phyloP scores from a whole-genome alignment of 2,329 filamentous ascomycete species.

The Dothistroma septosporum region DNA sequence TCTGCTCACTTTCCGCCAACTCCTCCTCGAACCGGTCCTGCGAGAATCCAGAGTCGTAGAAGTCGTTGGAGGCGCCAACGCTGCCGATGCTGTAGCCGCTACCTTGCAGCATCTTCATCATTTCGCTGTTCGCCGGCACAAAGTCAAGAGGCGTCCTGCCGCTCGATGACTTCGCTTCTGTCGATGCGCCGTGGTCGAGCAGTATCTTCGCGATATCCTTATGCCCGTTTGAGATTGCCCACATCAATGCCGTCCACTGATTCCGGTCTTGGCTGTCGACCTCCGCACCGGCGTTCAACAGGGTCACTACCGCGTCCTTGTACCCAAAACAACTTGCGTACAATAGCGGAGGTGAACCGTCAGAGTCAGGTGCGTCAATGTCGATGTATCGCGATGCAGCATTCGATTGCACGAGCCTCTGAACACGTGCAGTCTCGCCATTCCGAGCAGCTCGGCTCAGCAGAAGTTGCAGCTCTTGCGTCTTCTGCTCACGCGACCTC shows the following conservation, averaged over 20 bases:
- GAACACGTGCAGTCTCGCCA: constrained; percentile 79
- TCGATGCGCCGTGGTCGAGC: constrained; percentile 89
- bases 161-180: constrained; percentile 89
- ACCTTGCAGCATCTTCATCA: constrained; percentile 90
- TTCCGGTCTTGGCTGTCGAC: constrained; percentile 94
- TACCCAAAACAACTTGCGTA: constrained; percentile 99
- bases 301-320: constrained; percentile 75
- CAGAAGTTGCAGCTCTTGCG: constrained; percentile 74
- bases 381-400: constrained; percentile 72
- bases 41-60: constrained; percentile 86
- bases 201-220: constrained; percentile 92
- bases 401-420: constrained; percentile 64
- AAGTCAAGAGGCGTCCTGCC: constrained; percentile 95
- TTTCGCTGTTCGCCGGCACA: constrained; percentile 89
- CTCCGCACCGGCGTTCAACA: constrained; percentile 79
- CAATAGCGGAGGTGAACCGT: constrained; percentile 92
- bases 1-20: constrained; percentile 92
- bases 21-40: constrained; percentile 96
- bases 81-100: constrained; percentile 88
- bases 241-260: constrained; percentile 97
- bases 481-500: constrained; percentile 73
- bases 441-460: constrained; percentile 96
- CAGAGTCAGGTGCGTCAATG: constrained; percentile 82
- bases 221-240: constrained; percentile 98
- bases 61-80: constrained; percentile 78